These are phyloP conservation scores for Pterocarpus santalinus DNA, from an alignment of 306 rosid genomes.

Conservation along the genomic window DNA sequence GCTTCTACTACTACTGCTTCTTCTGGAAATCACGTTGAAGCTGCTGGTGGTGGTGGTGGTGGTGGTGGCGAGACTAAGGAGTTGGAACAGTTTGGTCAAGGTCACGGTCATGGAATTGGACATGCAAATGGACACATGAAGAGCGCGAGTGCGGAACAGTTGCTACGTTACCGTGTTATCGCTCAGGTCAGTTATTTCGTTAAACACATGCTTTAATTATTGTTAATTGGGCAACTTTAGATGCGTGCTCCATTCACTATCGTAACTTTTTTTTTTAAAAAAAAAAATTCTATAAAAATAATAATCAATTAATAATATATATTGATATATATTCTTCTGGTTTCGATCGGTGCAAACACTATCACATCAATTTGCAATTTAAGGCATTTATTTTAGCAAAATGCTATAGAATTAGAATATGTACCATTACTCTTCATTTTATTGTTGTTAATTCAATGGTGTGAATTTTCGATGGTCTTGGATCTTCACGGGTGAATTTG, in stretches of 20 bases:
- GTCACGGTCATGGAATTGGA: slow-evolving; percentile 2
- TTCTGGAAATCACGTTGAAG: neutral
- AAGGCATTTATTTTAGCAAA: no score
- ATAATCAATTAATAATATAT: no score
- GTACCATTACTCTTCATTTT: neutral
- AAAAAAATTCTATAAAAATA: no score
- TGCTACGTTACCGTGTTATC: slow-evolving; percentile 62
- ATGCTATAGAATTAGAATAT: no score
- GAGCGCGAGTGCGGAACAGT: slow-evolving; percentile 19
- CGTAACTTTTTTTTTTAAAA: neutral
- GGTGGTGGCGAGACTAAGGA: neutral
- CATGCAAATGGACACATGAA: neutral
- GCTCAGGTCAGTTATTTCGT: slow-evolving; percentile 59
- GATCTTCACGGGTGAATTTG: neutral
- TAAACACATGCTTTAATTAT: no score
- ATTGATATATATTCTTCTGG: no score
- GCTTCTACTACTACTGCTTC: neutral
- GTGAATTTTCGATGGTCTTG: neutral
- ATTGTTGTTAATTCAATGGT: neutral
- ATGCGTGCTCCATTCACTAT: no score
- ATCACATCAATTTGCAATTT: no score
- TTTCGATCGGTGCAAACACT: no score
- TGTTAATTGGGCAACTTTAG: no score
- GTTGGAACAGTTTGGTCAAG: neutral
- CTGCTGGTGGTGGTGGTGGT: neutral